Percentiles rank a stretch among this genome's conserved stretches.
Conservation (phyloP, 2,329 filamentous ascomycete species). For the Trichoderma brevicompactum region DNA sequence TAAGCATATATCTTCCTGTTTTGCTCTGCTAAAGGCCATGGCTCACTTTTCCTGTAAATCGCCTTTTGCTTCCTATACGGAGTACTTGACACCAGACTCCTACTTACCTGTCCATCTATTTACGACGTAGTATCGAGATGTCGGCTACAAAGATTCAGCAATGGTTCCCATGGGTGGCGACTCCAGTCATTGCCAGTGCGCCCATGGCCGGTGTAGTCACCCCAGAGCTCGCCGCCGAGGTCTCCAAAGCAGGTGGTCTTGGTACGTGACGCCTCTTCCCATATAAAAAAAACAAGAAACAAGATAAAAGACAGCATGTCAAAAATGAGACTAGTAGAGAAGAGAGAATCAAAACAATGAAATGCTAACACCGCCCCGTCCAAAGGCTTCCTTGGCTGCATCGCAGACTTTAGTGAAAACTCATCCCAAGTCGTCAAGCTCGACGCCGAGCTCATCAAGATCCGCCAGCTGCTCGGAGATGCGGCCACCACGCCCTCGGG, state of each 20-base stretch:
- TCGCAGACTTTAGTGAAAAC: conserved; percentile 38
- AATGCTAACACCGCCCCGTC: background rate
- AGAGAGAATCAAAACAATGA: background rate
- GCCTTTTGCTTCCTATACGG: background rate
- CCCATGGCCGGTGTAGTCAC: conserved; percentile 45
- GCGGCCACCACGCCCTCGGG: conserved; percentile 29
- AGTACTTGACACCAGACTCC: too few relatives aligned
- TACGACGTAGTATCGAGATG: conserved; percentile 31
- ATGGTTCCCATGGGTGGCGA: conserved; percentile 40
- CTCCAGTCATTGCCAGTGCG: conserved; percentile 43
- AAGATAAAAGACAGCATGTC: too few relatives aligned
- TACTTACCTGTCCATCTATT: too few relatives aligned
- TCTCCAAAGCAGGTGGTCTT: conserved; percentile 46
- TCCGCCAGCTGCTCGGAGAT: conserved; percentile 37
- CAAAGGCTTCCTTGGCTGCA: conserved; percentile 42
- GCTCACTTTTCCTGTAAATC: too few relatives aligned
- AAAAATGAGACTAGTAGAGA: background rate
- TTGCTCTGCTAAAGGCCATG: background rate
- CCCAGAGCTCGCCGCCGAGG: conserved; percentile 44
- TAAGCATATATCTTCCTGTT: background rate
- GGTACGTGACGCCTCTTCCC: conserved; percentile 36
- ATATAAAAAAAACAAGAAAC: too few relatives aligned
- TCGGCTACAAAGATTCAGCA: conserved; percentile 34
- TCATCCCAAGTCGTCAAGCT: conserved; percentile 43
- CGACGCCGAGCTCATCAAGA: conserved; percentile 40